Evolutionary conservation across 2,329 filamentous ascomycete species (phyloP).

Genomic region (Parafenestella ontariensis): DNA sequence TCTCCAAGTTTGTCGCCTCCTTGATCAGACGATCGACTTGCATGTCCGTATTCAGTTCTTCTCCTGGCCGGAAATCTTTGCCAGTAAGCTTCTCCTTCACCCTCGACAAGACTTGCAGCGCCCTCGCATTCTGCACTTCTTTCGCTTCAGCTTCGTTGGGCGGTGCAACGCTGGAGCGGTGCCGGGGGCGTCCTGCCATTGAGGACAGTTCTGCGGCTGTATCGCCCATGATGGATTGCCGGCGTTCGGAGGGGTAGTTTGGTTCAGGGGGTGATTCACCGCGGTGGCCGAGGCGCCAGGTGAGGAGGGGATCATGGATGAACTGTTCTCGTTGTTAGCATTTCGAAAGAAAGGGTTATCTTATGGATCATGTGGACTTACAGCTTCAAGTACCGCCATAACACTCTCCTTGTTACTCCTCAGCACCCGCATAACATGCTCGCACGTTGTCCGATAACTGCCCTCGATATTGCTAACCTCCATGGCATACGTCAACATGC

Average conservation of each 20-base stretch:
- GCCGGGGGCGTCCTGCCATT: slow-evolving; percentile 41
- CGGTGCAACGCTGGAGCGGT: slow-evolving; percentile 43
- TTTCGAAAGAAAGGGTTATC: not conserved
- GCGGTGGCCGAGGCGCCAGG: slow-evolving; percentile 81
- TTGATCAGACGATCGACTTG: slow-evolving; percentile 95
- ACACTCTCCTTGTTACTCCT: slow-evolving; percentile 97
- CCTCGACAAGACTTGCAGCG: slow-evolving; percentile 86
- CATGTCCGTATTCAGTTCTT: slow-evolving; percentile 82
- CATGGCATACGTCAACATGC: slow-evolving; percentile 99
- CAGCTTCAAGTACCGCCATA: slow-evolving; percentile 97
- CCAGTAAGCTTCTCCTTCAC: slow-evolving; percentile 97
- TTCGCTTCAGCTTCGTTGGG: slow-evolving; percentile 54
- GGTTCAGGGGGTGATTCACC: slow-evolving; percentile 65
- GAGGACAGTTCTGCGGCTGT: slow-evolving; percentile 33
- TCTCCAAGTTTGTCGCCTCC: slow-evolving; percentile 96
- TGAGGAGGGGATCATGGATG: slow-evolving; percentile 98
- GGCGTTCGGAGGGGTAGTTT: slow-evolving; percentile 67
- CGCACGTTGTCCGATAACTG: slow-evolving; percentile 96
- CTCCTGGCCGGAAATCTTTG: slow-evolving; percentile 78
- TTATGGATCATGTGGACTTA: slow-evolving; percentile 60
- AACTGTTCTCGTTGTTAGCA: slow-evolving; percentile 65
- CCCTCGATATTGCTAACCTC: slow-evolving; percentile 99
- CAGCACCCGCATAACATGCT: slow-evolving; percentile 97
- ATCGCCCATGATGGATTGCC: slow-evolving; percentile 64
- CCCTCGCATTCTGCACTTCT: slow-evolving; percentile 92